Base-by-base conservation (phyloP, 495 filamentous ascomycete species). In the Neurospora hispaniola region DNA sequence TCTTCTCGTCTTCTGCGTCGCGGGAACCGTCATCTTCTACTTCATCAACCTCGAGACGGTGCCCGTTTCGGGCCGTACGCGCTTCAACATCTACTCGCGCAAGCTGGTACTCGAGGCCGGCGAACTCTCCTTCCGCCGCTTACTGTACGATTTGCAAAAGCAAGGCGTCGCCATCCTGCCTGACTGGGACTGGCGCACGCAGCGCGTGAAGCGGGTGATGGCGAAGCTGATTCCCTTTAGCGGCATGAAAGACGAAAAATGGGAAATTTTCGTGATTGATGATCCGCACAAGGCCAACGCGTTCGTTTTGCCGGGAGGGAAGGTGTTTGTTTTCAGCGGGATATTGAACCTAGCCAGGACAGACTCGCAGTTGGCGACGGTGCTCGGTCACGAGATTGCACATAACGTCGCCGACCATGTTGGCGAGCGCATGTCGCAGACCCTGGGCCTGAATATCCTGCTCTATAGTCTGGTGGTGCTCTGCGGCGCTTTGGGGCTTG, bases 361-460 rank as follows among this genome's bases (percentile, higher is more conserved):
- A 70, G 92, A 97, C 42, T 87, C 92, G 75, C 92, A 91, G 1
- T 81, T 98, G 20, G 95, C 95, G 16, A 88, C 93, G 4, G 92
- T 98, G 35, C 82, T 98, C 9, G 93, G 93, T 7, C 95, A 98
- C 79, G 95, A 98, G 83, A 97, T 98, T 73, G 93, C 93, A n/a
- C 95, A 98, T 78, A 92, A 93, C 44, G 83, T 97, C 1, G 94
- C 94, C 2, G 89, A 89, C 44, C 95, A 98, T 76, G 82, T 88
- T 0, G 92, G 86, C 2, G 95, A 98, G 81, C 83, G 89, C 11
- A 87, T 96, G 86, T 91, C 88, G 71, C 84, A 88, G 71, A 83
- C 82, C 20, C 81, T 91, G n/a, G 78, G 91, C 31, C 80, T 89
- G 8, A 79, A 89, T 5, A 84, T 86, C 2, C 73, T 90, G 14